Evolutionary conservation across 192 early-diverging fungal genomes (phyloP).

Genomic region (Geranomyces michiganensis): DNA sequence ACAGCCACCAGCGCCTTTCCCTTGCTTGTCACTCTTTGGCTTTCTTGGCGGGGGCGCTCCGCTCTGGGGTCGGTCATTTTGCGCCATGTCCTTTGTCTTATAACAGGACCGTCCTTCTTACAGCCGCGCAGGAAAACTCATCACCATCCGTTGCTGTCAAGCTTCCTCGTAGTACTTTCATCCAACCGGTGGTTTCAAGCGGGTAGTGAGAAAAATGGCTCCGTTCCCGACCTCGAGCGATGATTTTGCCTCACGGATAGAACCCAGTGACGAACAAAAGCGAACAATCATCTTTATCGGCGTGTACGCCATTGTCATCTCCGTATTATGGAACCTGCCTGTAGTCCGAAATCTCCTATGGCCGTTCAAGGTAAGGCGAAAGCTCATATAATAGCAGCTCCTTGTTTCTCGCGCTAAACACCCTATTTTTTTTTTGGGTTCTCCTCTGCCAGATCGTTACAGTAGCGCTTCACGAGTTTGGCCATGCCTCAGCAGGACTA

Average conservation of each 20-base stretch:
- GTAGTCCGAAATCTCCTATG: constrained; percentile 81
- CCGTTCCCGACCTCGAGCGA: background rate
- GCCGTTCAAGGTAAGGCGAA: constrained; percentile 80
- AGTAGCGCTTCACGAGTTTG: constrained; percentile 94
- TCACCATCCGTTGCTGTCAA: too few species aligned
- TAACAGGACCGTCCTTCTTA: too few species aligned
- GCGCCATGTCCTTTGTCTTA: too few species aligned
- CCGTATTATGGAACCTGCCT: constrained; percentile 83
- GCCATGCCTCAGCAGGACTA: constrained; percentile 84
- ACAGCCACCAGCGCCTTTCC: too few species aligned
- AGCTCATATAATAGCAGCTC: background rate
- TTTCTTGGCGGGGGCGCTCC: too few species aligned
- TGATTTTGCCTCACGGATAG: constrained; percentile 14
- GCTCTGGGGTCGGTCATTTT: too few species aligned
- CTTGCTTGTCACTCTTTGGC: too few species aligned
- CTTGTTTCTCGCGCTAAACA: background rate
- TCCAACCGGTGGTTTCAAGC: too few species aligned
- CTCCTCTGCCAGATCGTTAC: constrained; percentile 67
- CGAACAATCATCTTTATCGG: constrained; percentile 55
- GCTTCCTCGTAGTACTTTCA: too few species aligned
- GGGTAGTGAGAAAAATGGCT: too few species aligned
- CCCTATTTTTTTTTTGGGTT: too few species aligned
- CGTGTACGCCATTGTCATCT: constrained; percentile 42
- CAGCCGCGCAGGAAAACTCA: too few species aligned
- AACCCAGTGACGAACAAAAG: constrained; percentile 45